Base-by-base conservation (phyloP, 352 stramenopile species). In the Phytophthora boehmeriae region DNA sequence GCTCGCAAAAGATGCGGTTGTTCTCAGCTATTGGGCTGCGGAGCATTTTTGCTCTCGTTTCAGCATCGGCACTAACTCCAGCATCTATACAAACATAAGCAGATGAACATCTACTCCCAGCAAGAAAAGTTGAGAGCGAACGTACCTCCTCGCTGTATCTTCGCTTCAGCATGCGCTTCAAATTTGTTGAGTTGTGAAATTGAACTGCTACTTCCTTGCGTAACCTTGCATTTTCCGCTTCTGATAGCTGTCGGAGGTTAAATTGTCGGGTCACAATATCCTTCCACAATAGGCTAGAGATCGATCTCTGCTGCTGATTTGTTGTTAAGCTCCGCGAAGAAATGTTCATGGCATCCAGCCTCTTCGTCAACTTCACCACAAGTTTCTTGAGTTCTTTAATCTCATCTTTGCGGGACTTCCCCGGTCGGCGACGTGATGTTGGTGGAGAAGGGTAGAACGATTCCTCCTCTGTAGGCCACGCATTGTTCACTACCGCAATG, bases 141-240 rank as follows among this genome's bases (percentile, higher is more conserved):
- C 45, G 2, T 27, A 70, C 61, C 54, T 70, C 61, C 17, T 70
- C 61, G n/a, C 39, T 54, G 42, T 70, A 70, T 44, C 61, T 38
- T 2, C 61, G 54, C 32, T 54, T 60, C 0, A 70, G 48, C 54
- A 70, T 66, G 0, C 61, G 61, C 28, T 70, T 70, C 32, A 70
- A 36, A 20, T 70, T 70, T 17, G 47, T 19, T 0, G 54, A 47
- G 16, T 52, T 27, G 19, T 66, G 64, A 0, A 17, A 42, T 27
- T 71, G 56, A 5, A 8, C 20, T 32, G 22, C 8, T 5, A 66
- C 13, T 4, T 66, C 44, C 0, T 22, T 17, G n/a, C 56, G 42
- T 9, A 71, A 38, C 19, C 36, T 45, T 0, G 13, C 19, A 35
- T 66, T 62, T 1, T 32, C n/a, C 11, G 17, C 28, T 53, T 66